Evolutionary conservation across 257 asterid genomes (phyloP).

Genomic region (Nicotiana knightiana): DNA sequence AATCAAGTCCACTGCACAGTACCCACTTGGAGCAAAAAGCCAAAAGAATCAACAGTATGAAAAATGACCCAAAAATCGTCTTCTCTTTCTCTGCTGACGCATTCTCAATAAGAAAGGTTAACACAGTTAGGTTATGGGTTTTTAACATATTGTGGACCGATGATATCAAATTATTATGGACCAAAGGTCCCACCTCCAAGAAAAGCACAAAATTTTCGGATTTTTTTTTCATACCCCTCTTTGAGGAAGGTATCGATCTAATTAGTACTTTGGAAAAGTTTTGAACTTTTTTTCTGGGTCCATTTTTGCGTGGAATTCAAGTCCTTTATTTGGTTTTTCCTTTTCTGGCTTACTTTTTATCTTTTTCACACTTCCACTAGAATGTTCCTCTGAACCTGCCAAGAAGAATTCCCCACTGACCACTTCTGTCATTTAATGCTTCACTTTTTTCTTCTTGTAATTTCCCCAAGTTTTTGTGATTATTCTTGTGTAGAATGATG

Average conservation of each 20-base stretch:
- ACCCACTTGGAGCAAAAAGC: constrained; percentile 8
- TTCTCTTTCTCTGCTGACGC: constrained; percentile 20
- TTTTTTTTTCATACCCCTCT: constrained; percentile 11
- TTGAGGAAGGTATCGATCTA: constrained; percentile 8
- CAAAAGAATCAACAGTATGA: constrained; percentile 18
- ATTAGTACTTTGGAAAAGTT: constrained; percentile 11
- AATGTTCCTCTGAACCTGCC: constrained; percentile 33
- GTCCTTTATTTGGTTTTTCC: constrained; percentile 19
- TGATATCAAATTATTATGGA: constrained; percentile 28
- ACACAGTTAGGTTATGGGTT: constrained; percentile 23
- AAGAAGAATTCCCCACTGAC: constrained; percentile 7
- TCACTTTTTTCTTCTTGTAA: constrained; percentile 11
- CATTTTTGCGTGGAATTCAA: constrained; percentile 48
- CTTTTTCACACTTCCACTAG: constrained; percentile 25
- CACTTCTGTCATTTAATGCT: constrained; percentile 6
- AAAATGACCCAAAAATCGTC: constrained; percentile 17
- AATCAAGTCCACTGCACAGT: not conserved
- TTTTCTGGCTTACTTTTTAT: constrained; percentile 6
- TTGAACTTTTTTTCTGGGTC: constrained; percentile 18
- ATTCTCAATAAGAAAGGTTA: constrained; percentile 32
- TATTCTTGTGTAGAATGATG: constrained; percentile 28
- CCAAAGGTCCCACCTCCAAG: constrained; percentile 33
- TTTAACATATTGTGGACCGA: constrained; percentile 41
- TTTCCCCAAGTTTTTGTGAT: constrained; percentile 7
- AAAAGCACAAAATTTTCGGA: constrained; percentile 33